These are phyloP conservation scores for Platanthera zijinensis DNA, from an alignment of 106 monocot genomes.

Conservation along the genomic window DNA sequence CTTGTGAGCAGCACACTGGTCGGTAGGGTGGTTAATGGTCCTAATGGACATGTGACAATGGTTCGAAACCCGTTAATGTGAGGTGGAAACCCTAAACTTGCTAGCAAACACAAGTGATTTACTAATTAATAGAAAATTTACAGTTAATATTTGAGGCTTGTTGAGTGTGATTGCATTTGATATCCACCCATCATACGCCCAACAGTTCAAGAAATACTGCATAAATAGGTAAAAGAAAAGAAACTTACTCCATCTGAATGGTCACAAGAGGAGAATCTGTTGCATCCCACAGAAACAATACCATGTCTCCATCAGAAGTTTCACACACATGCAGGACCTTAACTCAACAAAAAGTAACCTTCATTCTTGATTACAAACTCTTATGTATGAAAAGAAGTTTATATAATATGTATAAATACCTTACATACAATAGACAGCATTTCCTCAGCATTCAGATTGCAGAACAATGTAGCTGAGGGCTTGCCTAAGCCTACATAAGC, in stretches of 20 bases:
- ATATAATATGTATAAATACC: neutral
- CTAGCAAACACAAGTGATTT: too few species aligned
- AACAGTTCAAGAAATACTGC: neutral
- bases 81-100: too few species aligned
- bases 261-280: constrained; percentile 51
- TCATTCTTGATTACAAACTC: constrained; percentile 3
- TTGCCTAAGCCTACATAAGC: neutral
- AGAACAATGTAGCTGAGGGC: neutral
- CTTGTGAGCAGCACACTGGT: too few species aligned
- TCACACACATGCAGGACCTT: constrained; percentile 69
- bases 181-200: neutral
- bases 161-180: neutral
- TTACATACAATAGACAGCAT: constrained; percentile 3
- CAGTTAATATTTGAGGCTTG: neutral
- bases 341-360: neutral
- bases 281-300: constrained; percentile 85
- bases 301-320: constrained; percentile 27
- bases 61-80: too few species aligned
- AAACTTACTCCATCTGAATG: constrained; percentile 22
- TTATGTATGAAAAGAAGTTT: neutral
- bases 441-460: constrained; percentile 2
- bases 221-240: neutral
- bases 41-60: too few species aligned
- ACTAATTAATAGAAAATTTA: too few species aligned
- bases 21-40: too few species aligned